Evolutionary conservation across 2,329 filamentous ascomycete genomes (phyloP).

Genomic region (Pezicula neosporulosa): DNA sequence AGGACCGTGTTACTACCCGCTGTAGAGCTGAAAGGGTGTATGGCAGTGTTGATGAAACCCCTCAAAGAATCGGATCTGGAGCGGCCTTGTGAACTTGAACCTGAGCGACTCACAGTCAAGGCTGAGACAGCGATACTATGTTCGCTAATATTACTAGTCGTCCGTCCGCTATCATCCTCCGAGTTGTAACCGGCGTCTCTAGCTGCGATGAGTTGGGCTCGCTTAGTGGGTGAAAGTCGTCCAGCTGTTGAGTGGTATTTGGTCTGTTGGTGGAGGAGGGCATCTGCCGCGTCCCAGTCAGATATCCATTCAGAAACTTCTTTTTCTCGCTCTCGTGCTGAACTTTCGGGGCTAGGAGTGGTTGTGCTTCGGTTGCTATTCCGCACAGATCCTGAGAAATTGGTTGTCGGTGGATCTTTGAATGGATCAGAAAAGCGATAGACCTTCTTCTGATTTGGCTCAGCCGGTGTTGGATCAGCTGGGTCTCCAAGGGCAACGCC

Average conservation of each 20-base stretch:
- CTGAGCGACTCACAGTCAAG: slow-evolving; percentile 21
- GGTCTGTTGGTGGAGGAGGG: slow-evolving; percentile 24
- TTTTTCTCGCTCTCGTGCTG: slow-evolving; percentile 23
- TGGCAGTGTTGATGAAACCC: slow-evolving; percentile 22
- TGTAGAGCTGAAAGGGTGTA: slow-evolving; percentile 22
- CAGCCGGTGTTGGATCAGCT: slow-evolving; percentile 2
- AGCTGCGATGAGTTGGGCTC: slow-evolving; percentile 23
- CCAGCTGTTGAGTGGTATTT: slow-evolving; percentile 23
- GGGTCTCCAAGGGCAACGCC: slow-evolving; percentile 19
- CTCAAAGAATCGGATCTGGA: slow-evolving; percentile 25
- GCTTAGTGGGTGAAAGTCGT: slow-evolving; percentile 26
- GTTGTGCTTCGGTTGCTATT: slow-evolving; percentile 8
- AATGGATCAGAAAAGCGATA: slow-evolving; percentile 24
- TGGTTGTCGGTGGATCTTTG: slow-evolving; percentile 18
- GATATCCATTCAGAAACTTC: slow-evolving; percentile 32
- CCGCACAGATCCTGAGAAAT: slow-evolving; percentile 4
- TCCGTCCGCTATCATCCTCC: slow-evolving; percentile 27
- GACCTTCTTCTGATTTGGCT: slow-evolving; percentile 4
- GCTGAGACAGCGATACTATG: slow-evolving; percentile 21
- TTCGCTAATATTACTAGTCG: slow-evolving; percentile 30
- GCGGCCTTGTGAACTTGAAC: slow-evolving; percentile 21
- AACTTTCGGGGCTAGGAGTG: slow-evolving; percentile 18
- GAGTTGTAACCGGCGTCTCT: slow-evolving; percentile 19
- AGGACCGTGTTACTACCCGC: slow-evolving; percentile 12
- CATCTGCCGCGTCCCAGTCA: slow-evolving; percentile 32